phyloP scores from a whole-genome alignment of 2,329 filamentous ascomycete species.

The Pyricularia grisea region DNA sequence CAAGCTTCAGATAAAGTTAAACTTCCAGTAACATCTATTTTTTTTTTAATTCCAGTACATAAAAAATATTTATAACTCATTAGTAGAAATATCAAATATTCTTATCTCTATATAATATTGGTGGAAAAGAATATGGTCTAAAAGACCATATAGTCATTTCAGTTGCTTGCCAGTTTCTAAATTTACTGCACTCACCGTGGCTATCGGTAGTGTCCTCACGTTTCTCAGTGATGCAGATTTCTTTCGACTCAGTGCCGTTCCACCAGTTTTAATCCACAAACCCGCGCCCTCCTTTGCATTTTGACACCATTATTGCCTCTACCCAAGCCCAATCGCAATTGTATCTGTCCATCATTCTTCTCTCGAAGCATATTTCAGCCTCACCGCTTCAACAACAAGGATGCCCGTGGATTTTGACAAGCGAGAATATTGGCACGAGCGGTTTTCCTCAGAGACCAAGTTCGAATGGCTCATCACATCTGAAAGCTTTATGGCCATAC shows the following conservation, averaged over 20 bases:
- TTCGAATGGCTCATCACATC: slow-evolving; percentile 41
- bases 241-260: background rate
- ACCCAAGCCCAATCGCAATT: background rate
- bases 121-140: no score
- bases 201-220: no score
- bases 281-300: background rate
- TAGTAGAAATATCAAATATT: no score
- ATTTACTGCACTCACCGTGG: no score
- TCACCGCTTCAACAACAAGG: background rate
- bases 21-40: no score
- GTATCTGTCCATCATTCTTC: no score
- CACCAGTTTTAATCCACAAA: background rate
- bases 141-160: no score
- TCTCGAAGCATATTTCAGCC: background rate
- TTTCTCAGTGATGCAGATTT: background rate
- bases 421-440: slow-evolving; percentile 37
- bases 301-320: background rate
- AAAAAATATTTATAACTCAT: no score
- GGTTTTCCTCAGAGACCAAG: slow-evolving; percentile 32
- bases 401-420: slow-evolving; percentile 32
- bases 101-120: no score
- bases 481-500: slow-evolving; percentile 26
- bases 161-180: no score
- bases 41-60: no score
- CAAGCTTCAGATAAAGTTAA: no score